These are phyloP conservation scores for Agrostemma githago DNA, from an alignment of 148 eudicot genomes.

Conservation along the genomic window DNA sequence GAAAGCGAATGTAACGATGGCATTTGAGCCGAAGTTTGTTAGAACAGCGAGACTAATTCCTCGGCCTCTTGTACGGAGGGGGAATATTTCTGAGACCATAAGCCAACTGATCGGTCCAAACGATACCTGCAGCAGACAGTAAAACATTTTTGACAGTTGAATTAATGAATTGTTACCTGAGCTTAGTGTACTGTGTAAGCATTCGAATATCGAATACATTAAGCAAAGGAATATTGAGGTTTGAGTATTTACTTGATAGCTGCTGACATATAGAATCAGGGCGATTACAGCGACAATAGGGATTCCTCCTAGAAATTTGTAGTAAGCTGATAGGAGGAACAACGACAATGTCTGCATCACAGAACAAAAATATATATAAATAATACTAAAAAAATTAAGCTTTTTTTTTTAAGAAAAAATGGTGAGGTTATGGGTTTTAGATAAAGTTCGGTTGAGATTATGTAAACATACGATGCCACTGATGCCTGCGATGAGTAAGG, in stretches of 20 bases:
- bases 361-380: background rate
- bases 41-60: conserved; percentile 96
- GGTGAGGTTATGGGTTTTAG: conserved; percentile 4
- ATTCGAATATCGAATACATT: conserved; percentile 2
- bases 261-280: conserved; percentile 86
- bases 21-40: conserved; percentile 91
- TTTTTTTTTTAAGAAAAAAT: no score
- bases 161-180: background rate
- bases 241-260: conserved; percentile 68
- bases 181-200: background rate
- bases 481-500: conserved; percentile 87
- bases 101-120: conserved; percentile 99
- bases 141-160: conserved; percentile 2
- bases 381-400: no score
- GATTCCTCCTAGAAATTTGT: conserved; percentile 68
- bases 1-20: conserved; percentile 90
- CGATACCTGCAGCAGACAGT: conserved; percentile 50
- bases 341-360: conserved; percentile 62
- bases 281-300: conserved; percentile 87
- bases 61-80: conserved; percentile 91
- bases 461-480: conserved; percentile 68
- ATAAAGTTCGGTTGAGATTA: background rate
- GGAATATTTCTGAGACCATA: conserved; percentile 98
- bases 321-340: conserved; percentile 85
- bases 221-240: background rate